These are phyloP conservation scores for Aleurites moluccanus DNA, from an alignment of 441 rosid species.

Conservation along the genomic window DNA sequence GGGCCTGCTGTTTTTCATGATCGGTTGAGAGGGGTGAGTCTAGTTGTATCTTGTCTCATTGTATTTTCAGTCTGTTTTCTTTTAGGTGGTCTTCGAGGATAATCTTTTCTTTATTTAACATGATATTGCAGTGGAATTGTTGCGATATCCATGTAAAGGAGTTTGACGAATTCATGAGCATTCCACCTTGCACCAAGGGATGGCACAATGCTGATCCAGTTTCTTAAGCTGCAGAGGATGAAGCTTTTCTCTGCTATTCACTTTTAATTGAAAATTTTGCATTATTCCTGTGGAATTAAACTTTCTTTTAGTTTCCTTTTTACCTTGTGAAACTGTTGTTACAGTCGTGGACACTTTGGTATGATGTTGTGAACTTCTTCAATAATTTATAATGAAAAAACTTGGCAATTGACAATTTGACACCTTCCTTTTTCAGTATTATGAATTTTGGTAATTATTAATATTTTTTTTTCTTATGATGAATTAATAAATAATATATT, in stretches of 20 bases:
- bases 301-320: background rate
- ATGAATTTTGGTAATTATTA: background rate
- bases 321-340: background rate
- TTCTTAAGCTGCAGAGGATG: constrained; percentile 12
- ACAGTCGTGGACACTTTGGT: background rate
- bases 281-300: constrained; percentile 1
- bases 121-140: constrained; percentile 83
- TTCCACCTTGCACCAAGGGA: constrained; percentile 91
- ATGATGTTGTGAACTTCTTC: background rate
- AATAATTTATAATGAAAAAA: background rate
- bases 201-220: constrained; percentile 68
- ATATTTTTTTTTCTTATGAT: background rate
- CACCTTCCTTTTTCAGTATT: background rate
- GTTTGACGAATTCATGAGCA: constrained; percentile 90
- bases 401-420: background rate
- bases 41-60: background rate
- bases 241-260: background rate
- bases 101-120: background rate
- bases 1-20: constrained; percentile 97
- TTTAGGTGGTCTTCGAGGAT: background rate
- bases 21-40: constrained; percentile 69
- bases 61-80: background rate
- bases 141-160: constrained; percentile 85
- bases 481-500: background rate
- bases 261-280: background rate